phyloP scores from a whole-genome alignment of 164 flowering plant species.

The Houttuynia cordata region DNA sequence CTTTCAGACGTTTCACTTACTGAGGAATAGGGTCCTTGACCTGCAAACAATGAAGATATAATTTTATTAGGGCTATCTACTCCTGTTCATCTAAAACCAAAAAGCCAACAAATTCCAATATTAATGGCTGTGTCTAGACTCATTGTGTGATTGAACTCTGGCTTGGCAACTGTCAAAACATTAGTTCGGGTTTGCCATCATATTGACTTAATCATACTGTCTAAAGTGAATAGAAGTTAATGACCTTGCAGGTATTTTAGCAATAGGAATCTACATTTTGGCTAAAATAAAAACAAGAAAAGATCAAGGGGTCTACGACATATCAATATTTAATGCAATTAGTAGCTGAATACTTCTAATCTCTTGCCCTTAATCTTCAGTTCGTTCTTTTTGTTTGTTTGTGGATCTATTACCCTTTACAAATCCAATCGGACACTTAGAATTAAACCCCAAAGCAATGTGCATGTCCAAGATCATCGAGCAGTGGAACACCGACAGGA shows the following conservation, averaged over 20 bases:
- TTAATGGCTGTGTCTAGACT: no score
- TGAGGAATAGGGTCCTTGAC: slow-evolving; percentile 88
- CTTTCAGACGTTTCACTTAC: slow-evolving; percentile 62
- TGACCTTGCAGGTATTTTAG: background rate
- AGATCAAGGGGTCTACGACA: background rate
- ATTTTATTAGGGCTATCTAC: no score
- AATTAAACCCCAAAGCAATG: background rate
- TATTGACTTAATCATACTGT: no score
- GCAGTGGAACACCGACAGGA: background rate
- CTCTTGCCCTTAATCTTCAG: background rate
- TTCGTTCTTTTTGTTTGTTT: background rate
- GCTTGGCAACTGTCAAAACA: no score
- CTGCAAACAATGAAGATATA: slow-evolving; percentile 21
- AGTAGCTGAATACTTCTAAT: background rate
- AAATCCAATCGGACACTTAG: background rate
- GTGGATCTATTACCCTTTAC: background rate
- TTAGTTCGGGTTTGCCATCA: no score
- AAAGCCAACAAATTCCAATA: no score
- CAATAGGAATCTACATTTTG: background rate
- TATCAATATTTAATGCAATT: background rate
- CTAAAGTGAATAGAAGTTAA: no score
- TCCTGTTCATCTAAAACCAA: no score
- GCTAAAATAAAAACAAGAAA: background rate
- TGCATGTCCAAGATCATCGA: background rate
- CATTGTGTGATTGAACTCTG: no score